phyloP scores from a whole-genome alignment of 768 basidiomycete genomes.

The Mycena amicta region DNA sequence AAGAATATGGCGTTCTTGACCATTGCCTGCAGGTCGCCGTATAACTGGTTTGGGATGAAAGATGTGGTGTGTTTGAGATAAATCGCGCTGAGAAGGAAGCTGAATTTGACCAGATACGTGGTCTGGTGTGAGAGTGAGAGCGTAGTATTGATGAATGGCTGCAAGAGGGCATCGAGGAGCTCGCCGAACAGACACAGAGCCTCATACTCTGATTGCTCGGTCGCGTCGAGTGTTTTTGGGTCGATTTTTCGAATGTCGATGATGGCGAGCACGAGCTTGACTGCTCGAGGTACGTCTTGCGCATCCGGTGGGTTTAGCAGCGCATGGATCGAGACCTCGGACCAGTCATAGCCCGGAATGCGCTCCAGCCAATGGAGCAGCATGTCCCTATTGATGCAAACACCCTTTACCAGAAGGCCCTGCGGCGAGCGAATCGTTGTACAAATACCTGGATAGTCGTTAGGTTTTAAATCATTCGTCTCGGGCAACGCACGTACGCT shows the following conservation, averaged over 20 bases:
- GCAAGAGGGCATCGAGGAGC: constrained; percentile 24
- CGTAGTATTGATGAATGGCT: constrained; percentile 19
- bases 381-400: neutral
- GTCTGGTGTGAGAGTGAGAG: constrained; percentile 12
- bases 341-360: constrained; percentile 25
- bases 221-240: neutral
- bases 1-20: constrained; percentile 22
- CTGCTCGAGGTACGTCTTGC: constrained; percentile 7
- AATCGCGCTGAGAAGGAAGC: neutral
- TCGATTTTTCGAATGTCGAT: constrained; percentile 20
- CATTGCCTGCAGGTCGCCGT: constrained; percentile 16
- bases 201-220: constrained; percentile 17
- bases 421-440: neutral
- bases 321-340: constrained; percentile 16
- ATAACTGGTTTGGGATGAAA: constrained; percentile 22
- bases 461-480: no score
- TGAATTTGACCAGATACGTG: constrained; percentile 2
- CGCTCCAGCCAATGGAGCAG: constrained; percentile 5
- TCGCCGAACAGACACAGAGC: constrained; percentile 31
- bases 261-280: constrained; percentile 7
- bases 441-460: constrained; percentile 1
- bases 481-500: no score
- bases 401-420: neutral
- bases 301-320: constrained; percentile 10
- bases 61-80: constrained; percentile 9